A percentile compares a stretch with the other conserved stretches of the same genome.
Evolutionary conservation across 1,139 yeast species (phyloP).

Genomic region (Chernovozyma aurita): DNA sequence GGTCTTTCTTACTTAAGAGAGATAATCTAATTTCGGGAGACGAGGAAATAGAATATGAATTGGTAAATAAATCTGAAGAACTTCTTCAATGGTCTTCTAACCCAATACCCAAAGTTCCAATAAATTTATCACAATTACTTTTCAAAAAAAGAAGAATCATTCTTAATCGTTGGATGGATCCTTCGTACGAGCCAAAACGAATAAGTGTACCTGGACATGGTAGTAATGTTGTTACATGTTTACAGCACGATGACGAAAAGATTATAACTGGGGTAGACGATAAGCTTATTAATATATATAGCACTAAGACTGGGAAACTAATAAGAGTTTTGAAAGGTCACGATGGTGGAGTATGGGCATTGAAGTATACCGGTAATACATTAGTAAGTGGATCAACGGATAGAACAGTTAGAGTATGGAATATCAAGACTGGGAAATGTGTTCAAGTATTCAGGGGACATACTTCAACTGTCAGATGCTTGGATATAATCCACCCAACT

Average conservation of each 20-base stretch:
- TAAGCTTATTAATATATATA: constrained; percentile 73
- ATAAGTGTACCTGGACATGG: constrained; percentile 68
- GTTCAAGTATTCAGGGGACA: constrained; percentile 89
- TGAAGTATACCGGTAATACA: constrained; percentile 80
- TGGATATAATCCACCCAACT: constrained; percentile 74
- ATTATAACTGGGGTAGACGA: constrained; percentile 94
- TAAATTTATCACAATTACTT: constrained; percentile 46
- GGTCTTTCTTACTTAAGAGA: constrained; percentile 52
- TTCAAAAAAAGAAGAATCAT: constrained; percentile 67
- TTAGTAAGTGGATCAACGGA: constrained; percentile 91
- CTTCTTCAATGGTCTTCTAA: constrained; percentile 30
- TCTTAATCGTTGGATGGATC: constrained; percentile 78
- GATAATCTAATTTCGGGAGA: constrained; percentile 50
- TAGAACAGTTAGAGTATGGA: constrained; percentile 86
- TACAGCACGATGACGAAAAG: constrained; percentile 88
- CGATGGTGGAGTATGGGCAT: constrained; percentile 98
- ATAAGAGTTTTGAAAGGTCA: constrained; percentile 77
- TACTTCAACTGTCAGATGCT: constrained; percentile 86
- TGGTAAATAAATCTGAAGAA: constrained; percentile 18
- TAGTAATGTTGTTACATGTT: constrained; percentile 82
- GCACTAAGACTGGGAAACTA: constrained; percentile 67
- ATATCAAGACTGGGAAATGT: constrained; percentile 66
- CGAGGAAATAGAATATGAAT: constrained; percentile 31
- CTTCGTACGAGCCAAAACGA: constrained; percentile 63
- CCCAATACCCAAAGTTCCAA: constrained; percentile 11